Conservation (phyloP, 2,329 filamentous ascomycete species). For the Ascochyta clinopodiicola region DNA sequence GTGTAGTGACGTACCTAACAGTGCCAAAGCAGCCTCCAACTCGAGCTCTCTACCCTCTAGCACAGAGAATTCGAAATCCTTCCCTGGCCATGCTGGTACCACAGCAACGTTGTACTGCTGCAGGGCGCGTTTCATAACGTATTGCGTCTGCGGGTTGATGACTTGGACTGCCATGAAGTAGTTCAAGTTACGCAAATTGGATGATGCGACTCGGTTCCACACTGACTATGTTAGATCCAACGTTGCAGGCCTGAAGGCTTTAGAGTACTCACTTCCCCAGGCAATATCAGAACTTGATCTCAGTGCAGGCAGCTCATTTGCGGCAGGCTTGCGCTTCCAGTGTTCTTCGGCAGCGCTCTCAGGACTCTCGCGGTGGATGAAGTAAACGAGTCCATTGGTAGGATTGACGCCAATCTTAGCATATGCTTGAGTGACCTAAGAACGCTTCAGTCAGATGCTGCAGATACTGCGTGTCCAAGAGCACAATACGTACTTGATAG, state of each 20-base stretch:
- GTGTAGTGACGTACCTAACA: not conserved
- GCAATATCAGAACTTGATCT: constrained; percentile 20
- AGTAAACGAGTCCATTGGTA: constrained; percentile 17
- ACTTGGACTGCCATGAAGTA: constrained; percentile 11
- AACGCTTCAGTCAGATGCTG: not conserved
- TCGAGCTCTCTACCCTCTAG: not conserved
- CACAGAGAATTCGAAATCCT: constrained; percentile 6
- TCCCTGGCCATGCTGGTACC: constrained; percentile 5
- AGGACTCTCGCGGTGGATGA: constrained; percentile 13
- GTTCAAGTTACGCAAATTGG: constrained; percentile 3
- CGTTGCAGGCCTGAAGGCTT: not conserved
- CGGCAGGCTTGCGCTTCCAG: not conserved
- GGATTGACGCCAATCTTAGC: constrained; percentile 15
- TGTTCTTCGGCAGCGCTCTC: not conserved
- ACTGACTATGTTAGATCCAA: not conserved
- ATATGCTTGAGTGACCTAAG: constrained; percentile 15
- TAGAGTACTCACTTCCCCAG: constrained; percentile 11
- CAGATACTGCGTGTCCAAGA: not conserved
- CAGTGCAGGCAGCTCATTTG: constrained; percentile 8
- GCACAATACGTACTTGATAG: constrained; percentile 4
- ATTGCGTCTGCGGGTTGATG: constrained; percentile 8
- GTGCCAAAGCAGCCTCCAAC: constrained; percentile 8
- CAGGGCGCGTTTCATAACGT: not conserved
- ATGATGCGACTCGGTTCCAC: constrained; percentile 11
- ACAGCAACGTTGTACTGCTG: not conserved